Conservation (phyloP, 768 basidiomycete genomes). For the Mycena chlorophos region DNA sequence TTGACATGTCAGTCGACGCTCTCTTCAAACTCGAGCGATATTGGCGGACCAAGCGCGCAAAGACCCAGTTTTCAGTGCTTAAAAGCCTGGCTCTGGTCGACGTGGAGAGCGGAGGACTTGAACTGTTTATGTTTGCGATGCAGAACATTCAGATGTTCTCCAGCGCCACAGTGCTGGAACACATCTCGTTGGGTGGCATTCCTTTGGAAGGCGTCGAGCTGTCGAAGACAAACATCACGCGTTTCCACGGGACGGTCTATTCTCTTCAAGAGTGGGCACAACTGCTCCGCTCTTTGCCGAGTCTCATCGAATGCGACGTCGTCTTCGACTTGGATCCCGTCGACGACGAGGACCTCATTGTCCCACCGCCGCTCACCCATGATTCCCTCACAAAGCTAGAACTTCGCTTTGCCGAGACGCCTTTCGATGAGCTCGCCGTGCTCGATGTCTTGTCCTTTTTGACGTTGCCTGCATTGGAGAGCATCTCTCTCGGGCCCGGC, state of each 20-base stretch:
- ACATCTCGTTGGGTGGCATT: neutral
- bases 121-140: neutral
- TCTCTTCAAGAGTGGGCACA: neutral
- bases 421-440: neutral
- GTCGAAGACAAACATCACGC: neutral
- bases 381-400: neutral
- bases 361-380: neutral
- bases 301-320: neutral
- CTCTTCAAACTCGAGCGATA: neutral
- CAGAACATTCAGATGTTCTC: neutral
- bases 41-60: neutral
- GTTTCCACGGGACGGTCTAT: neutral
- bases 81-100: neutral
- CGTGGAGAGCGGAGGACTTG: neutral
- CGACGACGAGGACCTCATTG: neutral
- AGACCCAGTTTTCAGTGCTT: neutral
- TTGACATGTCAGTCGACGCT: neutral
- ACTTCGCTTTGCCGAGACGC: neutral
- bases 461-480: neutral
- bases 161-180: neutral
- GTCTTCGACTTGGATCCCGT: neutral
- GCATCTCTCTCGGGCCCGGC: neutral
- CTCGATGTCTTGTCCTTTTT: neutral
- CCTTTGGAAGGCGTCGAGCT: neutral
- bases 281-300: neutral